A percentile compares a stretch with the other conserved stretches of the same genome.
Evolutionary conservation across 2,329 filamentous ascomycete species (phyloP).

Genomic region (Canariomyces notabilis): DNA sequence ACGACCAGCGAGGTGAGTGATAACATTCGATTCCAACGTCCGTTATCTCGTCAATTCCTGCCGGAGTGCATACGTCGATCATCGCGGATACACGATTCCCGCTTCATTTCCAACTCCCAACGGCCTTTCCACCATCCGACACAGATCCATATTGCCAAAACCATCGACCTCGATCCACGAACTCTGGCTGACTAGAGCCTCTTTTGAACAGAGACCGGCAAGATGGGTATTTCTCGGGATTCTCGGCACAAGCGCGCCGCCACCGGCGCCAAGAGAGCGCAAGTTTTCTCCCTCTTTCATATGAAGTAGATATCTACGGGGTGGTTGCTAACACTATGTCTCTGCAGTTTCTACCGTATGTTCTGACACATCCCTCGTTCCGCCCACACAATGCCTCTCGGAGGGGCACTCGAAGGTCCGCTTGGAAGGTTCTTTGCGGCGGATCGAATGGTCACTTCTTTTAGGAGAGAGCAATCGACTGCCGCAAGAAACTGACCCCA

Average conservation of each 20-base stretch:
- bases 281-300: slow-evolving; percentile 14
- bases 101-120: background rate
- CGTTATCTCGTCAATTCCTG: slow-evolving; percentile 6
- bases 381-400: slow-evolving; percentile 33
- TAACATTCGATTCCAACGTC: slow-evolving; percentile 7
- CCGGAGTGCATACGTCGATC: background rate
- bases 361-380: slow-evolving; percentile 31
- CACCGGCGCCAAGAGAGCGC: slow-evolving; percentile 92
- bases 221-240: slow-evolving; percentile 99
- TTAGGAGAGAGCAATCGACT: background rate
- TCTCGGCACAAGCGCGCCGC: slow-evolving; percentile 99
- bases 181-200: slow-evolving; percentile 21
- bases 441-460: background rate
- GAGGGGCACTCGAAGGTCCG: slow-evolving; percentile 58
- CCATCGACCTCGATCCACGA: slow-evolving; percentile 4
- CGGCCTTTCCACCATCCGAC: background rate
- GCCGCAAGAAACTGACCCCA: slow-evolving; percentile 36
- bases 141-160: slow-evolving; percentile 2
- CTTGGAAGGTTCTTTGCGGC: slow-evolving; percentile 38
- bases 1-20: slow-evolving; percentile 27
- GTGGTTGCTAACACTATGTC: slow-evolving; percentile 19
- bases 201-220: slow-evolving; percentile 60
- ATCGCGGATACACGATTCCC: background rate
- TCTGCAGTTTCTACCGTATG: slow-evolving; percentile 66
- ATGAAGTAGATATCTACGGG: background rate